phyloP scores from a whole-genome alignment of 2,329 filamentous ascomycete genomes.

The Dryadomyces quercus-mongolicae region DNA sequence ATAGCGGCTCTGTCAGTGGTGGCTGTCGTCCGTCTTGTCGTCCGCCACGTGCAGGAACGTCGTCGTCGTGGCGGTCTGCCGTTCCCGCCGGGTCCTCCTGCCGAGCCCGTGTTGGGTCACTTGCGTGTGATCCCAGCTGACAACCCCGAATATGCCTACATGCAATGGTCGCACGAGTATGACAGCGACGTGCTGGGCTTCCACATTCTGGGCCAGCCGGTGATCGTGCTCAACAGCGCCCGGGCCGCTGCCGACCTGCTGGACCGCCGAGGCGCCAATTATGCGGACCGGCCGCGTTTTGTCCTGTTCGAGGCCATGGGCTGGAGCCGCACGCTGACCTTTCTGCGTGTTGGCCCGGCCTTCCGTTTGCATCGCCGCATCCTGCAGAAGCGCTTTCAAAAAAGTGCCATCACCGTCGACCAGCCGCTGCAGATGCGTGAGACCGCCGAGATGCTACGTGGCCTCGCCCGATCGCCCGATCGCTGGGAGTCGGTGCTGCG shows the following conservation, averaged over 20 bases:
- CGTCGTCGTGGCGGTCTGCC: constrained; percentile 3
- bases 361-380: constrained; percentile 28
- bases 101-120: constrained; percentile 13
- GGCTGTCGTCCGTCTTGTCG: not conserved
- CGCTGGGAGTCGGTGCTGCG: constrained; percentile 25
- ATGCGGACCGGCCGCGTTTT: constrained; percentile 24
- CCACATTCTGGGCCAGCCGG: constrained; percentile 22
- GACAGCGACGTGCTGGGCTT: constrained; percentile 18
- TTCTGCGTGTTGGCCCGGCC: constrained; percentile 24
- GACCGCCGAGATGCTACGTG: constrained; percentile 17
- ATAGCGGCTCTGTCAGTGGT: not conserved
- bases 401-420: constrained; percentile 20
- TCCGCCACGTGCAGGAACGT: not conserved
- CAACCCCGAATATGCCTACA: constrained; percentile 10
- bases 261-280: constrained; percentile 25
- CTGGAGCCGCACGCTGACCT: constrained; percentile 30
- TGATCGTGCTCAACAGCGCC: constrained; percentile 25
- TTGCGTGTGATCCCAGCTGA: constrained; percentile 12
- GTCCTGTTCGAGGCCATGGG: constrained; percentile 26
- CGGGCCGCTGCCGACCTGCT: constrained; percentile 25
- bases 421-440: constrained; percentile 17
- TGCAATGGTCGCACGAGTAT: constrained; percentile 13
- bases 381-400: constrained; percentile 20
- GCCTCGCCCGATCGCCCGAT: constrained; percentile 19
- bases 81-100: constrained; percentile 11